Evolutionary conservation across 306 rosid species (phyloP).

Genomic region (Acacia crassicarpa): DNA sequence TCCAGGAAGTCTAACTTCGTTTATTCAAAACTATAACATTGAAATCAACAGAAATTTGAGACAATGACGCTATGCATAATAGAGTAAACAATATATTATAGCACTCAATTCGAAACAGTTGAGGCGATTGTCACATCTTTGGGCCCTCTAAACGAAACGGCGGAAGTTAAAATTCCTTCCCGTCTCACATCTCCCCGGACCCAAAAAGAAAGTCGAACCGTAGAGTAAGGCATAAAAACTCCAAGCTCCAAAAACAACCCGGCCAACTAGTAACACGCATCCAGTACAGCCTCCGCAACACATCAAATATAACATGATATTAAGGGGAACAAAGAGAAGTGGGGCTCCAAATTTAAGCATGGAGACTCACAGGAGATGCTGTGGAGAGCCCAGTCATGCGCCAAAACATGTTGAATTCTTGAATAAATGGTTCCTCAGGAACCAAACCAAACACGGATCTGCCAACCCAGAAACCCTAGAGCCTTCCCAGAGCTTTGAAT

Average conservation of each 20-base stretch:
- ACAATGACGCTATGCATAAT: neutral
- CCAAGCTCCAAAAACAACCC: neutral
- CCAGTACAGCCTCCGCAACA: constrained; percentile 6
- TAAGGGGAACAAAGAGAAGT: neutral
- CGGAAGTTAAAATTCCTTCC: neutral
- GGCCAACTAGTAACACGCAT: constrained; percentile 2
- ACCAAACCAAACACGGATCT: constrained; percentile 62
- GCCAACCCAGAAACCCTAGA: constrained; percentile 73
- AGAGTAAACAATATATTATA: constrained; percentile 3
- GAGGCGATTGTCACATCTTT: neutral
- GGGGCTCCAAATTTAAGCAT: neutral
- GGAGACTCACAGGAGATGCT: constrained; percentile 88
- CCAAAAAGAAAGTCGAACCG: constrained; percentile 26
- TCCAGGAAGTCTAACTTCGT: neutral
- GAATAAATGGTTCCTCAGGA: constrained; percentile 20
- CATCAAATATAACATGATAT: neutral
- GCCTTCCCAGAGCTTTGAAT: constrained; percentile 32
- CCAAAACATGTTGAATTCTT: constrained; percentile 85
- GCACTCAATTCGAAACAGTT: neutral
- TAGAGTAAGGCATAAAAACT: neutral
- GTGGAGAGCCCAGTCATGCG: constrained; percentile 98
- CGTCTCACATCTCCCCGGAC: constrained; percentile 33
- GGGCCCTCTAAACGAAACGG: neutral
- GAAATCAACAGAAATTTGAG: neutral
- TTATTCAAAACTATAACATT: neutral